Evolutionary conservation across 2,329 filamentous ascomycete species (phyloP).

Genomic region (Penicillium sp.): DNA sequence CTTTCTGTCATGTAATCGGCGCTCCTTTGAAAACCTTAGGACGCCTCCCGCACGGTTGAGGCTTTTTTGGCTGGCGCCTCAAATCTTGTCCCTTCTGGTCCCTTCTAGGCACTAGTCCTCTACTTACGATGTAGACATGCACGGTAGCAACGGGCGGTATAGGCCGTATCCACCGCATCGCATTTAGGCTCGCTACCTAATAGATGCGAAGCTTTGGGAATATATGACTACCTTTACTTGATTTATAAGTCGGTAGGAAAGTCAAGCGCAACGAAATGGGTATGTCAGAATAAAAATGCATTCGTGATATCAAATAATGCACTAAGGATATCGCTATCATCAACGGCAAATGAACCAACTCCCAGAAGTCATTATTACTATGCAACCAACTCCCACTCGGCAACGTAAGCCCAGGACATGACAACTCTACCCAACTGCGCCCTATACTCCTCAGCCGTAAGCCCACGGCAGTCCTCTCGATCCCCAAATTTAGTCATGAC

Average conservation of each 20-base stretch:
- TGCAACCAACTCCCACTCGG: constrained; percentile 51
- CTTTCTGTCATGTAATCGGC: background rate
- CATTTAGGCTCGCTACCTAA: background rate
- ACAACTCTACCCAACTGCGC: constrained; percentile 44
- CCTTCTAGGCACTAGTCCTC: background rate
- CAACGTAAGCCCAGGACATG: constrained; percentile 49
- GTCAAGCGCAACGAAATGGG: too few relatives aligned
- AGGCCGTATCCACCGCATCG: background rate
- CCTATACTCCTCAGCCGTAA: constrained; percentile 48
- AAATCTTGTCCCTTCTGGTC: background rate
- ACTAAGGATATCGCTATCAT: background rate
- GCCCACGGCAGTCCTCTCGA: constrained; percentile 48
- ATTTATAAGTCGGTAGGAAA: too few relatives aligned
- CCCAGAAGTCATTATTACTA: constrained; percentile 8
- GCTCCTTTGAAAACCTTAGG: background rate
- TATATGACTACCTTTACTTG: too few relatives aligned
- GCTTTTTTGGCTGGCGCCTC: constrained; percentile 1
- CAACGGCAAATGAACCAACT: background rate
- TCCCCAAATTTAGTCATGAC: constrained; percentile 54
- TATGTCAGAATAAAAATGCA: background rate
- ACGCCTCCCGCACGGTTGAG: constrained; percentile 2
- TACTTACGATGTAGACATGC: background rate
- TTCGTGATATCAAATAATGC: background rate
- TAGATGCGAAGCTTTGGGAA: too few relatives aligned
- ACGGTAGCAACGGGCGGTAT: background rate